Evolutionary conservation across 257 asterid species (phyloP), one percentile per base, ranked within the genome.

Genomic region (Salvia rosmarinus): DNA sequence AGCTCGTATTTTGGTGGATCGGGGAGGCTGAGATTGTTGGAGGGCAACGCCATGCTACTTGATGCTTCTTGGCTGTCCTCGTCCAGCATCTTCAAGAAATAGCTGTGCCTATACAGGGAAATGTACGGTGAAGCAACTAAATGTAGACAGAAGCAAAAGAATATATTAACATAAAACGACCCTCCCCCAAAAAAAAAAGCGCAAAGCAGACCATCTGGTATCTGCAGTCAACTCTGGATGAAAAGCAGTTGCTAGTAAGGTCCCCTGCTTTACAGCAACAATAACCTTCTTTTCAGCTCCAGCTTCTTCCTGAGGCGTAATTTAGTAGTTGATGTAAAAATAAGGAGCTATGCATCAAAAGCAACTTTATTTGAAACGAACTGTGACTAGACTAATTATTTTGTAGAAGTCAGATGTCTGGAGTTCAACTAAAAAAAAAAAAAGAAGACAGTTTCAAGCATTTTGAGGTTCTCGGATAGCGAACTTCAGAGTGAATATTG

Each of bases 221-320:
- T 95, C 98, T 23, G 97, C 93, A 64, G 99, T 95, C 79, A 95
- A 74, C 82, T 95, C 99, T n/a, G 99, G 99, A 80, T 95, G 99
- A 71, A 95, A 95, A 51, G 99, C 99, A 68, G 99, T 95, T 74
- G 99, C 99, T 57, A 95, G 85, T 82, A 95, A 73, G 79, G 91
- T 89, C 42, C 98, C 99, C 82, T 95, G 99, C 83, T 86, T 91
- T 78, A 95, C 96, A 13, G 99, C 98, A 68, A 95, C 95, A 17
- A 95, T 82, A 35, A 88, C 95, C 78, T 83, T 87, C 76, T 79
- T 81, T 28, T 25, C 86, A 2, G 87, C 55, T 49, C 21, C 82
- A 9, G 70, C 72, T 56, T 77, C 73, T 59, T 68, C 95, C 98
- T 89, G 88, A 65, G 71, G 78, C 52, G 64, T 42, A n/a, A 49